Evolutionary conservation across 352 stramenopile species (phyloP), one percentile per base, ranked within the genome.

Genomic region (Plasmopara viticola): DNA sequence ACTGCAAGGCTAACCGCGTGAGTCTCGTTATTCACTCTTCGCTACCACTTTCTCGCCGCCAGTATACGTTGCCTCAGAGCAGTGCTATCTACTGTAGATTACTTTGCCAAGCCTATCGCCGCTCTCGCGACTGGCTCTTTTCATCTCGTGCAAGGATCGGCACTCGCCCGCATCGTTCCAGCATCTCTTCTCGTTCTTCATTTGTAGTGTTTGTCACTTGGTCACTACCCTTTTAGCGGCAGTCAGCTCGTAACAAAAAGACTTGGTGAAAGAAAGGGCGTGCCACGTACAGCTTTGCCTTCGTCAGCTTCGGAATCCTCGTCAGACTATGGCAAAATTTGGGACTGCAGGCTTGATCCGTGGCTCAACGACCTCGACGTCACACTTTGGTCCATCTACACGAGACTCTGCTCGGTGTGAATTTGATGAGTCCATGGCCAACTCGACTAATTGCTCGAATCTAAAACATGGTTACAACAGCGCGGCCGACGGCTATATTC

Each of bases 381-480:
- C 45, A 0, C 58, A 43, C 12, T 60, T 51, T 3, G 51, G 56
- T 44, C 40, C 39, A 7, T 56, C 59, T 15, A 38, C 42, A 33
- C 58, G 43, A 15, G 43, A 41, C 30, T 58, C 39, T 9, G 44
- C n/a, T 10, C 54, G 34, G 1, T 35, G 53, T 46, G 55, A 47
- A 17, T 37, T 51, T n/a, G 45, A 60, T 39, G 51, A 35, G 1
- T 56, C 41, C 17, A 48, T 67, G 44, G 60, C 40, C 30, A 65
- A 61, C 20, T 63, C 60, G 29, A 53, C 52, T 4, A 59, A 53
- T 25, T 68, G 60, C 47, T 49, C 55, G 0, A 68, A 64, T 15
- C 28, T 68, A n/a, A 38, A 56, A 53, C 54, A 64, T 67, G 54
- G 60, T 33, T 51, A 60, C 49, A 56, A 53, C 17, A 56, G 48